Conservation (phyloP, 176 grass and related monocot species). For the Microstegium vimineum region DNA sequence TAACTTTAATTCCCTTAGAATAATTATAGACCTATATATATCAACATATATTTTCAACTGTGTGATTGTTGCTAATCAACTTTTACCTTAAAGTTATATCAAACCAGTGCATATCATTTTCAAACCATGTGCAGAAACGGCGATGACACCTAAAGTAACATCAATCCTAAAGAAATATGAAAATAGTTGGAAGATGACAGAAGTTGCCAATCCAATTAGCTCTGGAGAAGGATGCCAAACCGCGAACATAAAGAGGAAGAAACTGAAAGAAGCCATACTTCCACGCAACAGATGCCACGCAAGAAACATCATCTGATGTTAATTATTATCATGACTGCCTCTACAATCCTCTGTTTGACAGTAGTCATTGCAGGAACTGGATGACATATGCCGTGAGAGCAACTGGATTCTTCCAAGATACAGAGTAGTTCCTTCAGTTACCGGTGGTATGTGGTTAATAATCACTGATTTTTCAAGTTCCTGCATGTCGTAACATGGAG, state of each 20-base stretch:
- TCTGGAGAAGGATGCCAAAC: constrained; percentile 22
- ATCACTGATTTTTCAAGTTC: not conserved
- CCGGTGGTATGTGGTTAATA: constrained; percentile 24
- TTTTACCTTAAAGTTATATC: not conserved
- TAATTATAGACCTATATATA: not conserved
- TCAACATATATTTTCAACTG: not conserved
- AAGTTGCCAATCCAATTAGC: not conserved
- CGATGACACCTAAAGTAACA: constrained; percentile 23
- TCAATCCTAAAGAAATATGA: constrained; percentile 30
- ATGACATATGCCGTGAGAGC: constrained; percentile 32
- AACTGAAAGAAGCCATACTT: constrained; percentile 38
- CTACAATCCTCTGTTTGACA: not conserved
- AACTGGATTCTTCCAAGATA: constrained; percentile 58
- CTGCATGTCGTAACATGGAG: not conserved
- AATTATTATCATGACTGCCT: not conserved
- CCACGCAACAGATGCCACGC: constrained; percentile 38
- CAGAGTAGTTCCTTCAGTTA: constrained; percentile 30
- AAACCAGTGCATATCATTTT: not conserved
- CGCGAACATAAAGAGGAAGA: constrained; percentile 38
- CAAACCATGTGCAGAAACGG: constrained; percentile 30
- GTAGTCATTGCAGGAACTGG: constrained; percentile 40
- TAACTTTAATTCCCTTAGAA: no score
- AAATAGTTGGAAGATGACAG: constrained; percentile 14
- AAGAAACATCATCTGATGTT: constrained; percentile 9
- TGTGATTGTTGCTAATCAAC: not conserved